These are phyloP conservation scores for Leccinum subgranulosum DNA, from an alignment of 768 basidiomycete genomes.

Conservation along the genomic window DNA sequence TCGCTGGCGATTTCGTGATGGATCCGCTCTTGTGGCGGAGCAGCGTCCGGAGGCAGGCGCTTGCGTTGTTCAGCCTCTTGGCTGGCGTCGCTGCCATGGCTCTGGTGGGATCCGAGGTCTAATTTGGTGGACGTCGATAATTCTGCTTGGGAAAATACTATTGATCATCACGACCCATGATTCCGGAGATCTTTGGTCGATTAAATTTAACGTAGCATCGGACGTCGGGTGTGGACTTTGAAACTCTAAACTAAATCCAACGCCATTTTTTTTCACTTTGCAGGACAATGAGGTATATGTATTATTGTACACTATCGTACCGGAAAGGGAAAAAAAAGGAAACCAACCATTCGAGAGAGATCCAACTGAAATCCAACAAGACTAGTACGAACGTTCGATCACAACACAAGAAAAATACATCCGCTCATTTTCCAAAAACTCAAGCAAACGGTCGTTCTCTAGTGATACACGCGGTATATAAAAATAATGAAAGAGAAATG, in stretches of 20 bases:
- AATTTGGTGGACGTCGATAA: neutral
- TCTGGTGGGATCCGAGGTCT: slow-evolving; percentile 40
- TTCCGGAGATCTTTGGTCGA: neutral
- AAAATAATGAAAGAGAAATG: neutral
- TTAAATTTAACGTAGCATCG: neutral
- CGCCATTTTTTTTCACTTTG: slow-evolving; percentile 2
- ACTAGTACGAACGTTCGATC: neutral
- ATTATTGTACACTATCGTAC: slow-evolving; percentile 2
- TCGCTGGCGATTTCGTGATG: slow-evolving; percentile 82
- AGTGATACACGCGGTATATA: neutral
- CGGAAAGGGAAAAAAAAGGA: neutral
- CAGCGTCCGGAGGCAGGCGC: slow-evolving; percentile 37
- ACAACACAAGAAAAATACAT: neutral
- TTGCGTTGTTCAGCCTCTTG: slow-evolving; percentile 60
- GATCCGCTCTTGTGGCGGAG: slow-evolving; percentile 50
- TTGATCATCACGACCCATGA: neutral
- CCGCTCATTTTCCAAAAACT: neutral
- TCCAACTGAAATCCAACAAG: neutral
- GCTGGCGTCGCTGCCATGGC: slow-evolving; percentile 65
- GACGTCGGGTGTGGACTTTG: neutral
- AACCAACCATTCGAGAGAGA: neutral
- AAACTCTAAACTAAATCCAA: neutral
- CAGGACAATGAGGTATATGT: neutral
- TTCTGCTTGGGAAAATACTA: neutral
- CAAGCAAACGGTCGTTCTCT: neutral